Base-by-base conservation (phyloP, 2,329 filamentous ascomycete species). In the Diaporthe nobilis region DNA sequence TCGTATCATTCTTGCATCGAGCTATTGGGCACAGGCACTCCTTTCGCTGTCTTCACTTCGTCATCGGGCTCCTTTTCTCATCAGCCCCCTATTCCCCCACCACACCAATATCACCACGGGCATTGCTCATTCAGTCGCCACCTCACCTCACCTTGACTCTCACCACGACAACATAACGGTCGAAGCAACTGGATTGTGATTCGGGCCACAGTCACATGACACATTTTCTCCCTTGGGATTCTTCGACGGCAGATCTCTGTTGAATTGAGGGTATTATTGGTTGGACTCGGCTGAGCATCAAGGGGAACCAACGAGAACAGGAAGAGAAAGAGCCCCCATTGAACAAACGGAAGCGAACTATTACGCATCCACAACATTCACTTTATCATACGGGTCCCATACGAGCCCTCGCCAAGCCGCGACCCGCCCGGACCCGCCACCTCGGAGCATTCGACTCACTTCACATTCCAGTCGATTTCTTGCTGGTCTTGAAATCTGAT, bases 401-500 rank as follows among this genome's bases (percentile, higher is more conserved):
- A 61, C 61, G 58, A 61, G 44, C 31, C 55, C 42, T 57, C 42
- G 44, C 34, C 53, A 37, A 39, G 55, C 3, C 34, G 39, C 71
- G 70, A 60, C 71, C 71, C 39, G 60, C 34, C 72, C 55, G 53
- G 57, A 57, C 58, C 60, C 61, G 55, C 57, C 72, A 61, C 58
- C 22, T 39, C 47, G 55, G 57, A 61, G 47, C 72, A 60, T 55
- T 47, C 31, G 47, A 53, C 60, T 63, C 39, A 22, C 71, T 28
- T 57, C 47, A 57, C 73, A 75, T 72, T 72, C 68, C 75, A 75
- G 68, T 72, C 31, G 37, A 55, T 77, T 75, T 77, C 75, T 71
- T 73, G 75, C 75, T 61, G 75, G 75, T 42, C 68, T 73, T 73
- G 75, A 77, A 76, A 73, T 65, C 47, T 44, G 58, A 65, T 25